Evolutionary conservation across 2,329 filamentous ascomycete species (phyloP), one percentile per base, ranked within the genome.

Genomic region (Pyricularia sp.): DNA sequence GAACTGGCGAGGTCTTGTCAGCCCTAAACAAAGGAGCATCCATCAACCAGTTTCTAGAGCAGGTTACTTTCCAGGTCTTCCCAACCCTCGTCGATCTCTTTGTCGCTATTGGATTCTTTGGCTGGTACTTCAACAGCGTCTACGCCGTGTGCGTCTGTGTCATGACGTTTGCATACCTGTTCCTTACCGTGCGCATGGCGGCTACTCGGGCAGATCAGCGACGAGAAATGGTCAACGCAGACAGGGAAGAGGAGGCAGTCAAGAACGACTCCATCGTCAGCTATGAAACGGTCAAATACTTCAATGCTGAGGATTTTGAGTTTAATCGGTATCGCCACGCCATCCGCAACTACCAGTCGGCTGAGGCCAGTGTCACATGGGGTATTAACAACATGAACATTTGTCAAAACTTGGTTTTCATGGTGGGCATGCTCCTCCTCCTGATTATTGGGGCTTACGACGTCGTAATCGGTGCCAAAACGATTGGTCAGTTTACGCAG

Each of bases 241-340:
- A 95, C 73, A 87, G 95, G 71, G 93, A 97, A 79, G 93, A 97
- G 79, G 94, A 97, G 79, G 95, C 95, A 7, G 93, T 98, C 73
- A 98, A 98, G 80, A 98, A 97, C 77, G 95, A 99, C 78, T 98
- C 95, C 0, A 95, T 99, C 82, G 93, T 95, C 71, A 97, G 93
- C n/a, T 99, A 98, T 78, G 95, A 99, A 81, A 94, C 92, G 1
- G 92, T 94, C 76, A 95, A 94, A 77, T 94, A 94, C 75, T 95
- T 95, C 83, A 94, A 94, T 73, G 92, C 92, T 9, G 92, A 94
- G 75, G 83, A 86, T 2, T 94, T 91, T 75, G 92, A 95, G 75
- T 93, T 93, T 73, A 81, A 84, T 66, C 86, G 92, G 28, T 94
- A 93, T 75, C 85, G 88, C 65, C 79, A 84, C 64, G 91, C 92